Conservation (phyloP, 139 green algal genomes). For the Edaphochlamys debaryana region DNA sequence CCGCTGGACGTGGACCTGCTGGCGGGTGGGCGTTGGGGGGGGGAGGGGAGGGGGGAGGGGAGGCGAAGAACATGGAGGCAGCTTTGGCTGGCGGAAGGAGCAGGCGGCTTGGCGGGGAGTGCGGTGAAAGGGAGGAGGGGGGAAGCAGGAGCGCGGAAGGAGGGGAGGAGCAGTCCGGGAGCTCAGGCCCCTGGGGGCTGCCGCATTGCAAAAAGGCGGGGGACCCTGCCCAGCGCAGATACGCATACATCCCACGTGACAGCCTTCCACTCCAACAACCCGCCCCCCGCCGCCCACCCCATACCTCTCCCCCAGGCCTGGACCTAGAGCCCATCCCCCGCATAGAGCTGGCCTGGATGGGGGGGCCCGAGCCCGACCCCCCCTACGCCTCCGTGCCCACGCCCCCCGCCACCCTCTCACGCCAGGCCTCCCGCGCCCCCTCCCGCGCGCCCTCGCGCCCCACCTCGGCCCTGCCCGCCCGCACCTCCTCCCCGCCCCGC, state of each 20-base stretch:
- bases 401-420: constrained; percentile 37
- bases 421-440: background rate
- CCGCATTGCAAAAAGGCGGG: no score
- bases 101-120: no score
- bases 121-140: background rate
- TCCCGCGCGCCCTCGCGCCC: constrained; percentile 18
- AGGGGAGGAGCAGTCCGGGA: no score
- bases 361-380: constrained; percentile 53
- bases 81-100: background rate
- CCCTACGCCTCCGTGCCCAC: constrained; percentile 45
- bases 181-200: no score
- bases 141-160: no score
- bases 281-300: background rate
- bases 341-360: constrained; percentile 57
- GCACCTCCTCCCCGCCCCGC: no score
- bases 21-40: background rate
- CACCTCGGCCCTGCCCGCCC: background rate
- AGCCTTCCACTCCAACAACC: no score
- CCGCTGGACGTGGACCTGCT: constrained; percentile 11
- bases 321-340: constrained; percentile 54
- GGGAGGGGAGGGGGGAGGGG: background rate
- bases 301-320: constrained; percentile 18
- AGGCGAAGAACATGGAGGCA: background rate
- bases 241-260: no score
- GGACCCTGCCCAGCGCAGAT: no score